These are phyloP conservation scores for Thozetella sp. DNA, from an alignment of 495 filamentous ascomycete species.

Conservation along the genomic window DNA sequence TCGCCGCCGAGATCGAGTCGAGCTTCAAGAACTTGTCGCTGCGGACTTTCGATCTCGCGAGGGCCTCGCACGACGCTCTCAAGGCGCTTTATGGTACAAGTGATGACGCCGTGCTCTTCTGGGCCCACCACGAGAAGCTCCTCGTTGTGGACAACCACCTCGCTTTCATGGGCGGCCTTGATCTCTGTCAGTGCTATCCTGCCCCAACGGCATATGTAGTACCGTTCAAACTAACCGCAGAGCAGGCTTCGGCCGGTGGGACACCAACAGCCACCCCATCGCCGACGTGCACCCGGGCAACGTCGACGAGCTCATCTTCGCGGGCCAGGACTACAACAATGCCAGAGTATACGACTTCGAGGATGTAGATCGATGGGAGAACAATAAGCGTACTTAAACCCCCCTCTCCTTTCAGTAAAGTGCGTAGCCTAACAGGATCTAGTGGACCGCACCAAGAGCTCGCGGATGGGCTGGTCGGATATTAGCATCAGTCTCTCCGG, in stretches of 20 bases:
- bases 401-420: neutral
- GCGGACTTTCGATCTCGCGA: constrained; percentile 47
- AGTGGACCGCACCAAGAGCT: constrained; percentile 75
- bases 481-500: constrained; percentile 82
- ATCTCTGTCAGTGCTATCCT: too few species aligned
- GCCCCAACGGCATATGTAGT: constrained; percentile 59
- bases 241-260: constrained; percentile 61
- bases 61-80: constrained; percentile 66
- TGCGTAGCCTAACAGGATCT: constrained; percentile 14
- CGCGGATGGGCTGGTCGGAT: constrained; percentile 95
- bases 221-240: neutral
- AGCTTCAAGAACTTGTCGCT: constrained; percentile 44
- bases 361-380: constrained; percentile 79
- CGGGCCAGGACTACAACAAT: constrained; percentile 96
- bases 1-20: constrained; percentile 36
- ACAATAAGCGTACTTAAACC: constrained; percentile 69
- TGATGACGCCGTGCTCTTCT: constrained; percentile 84
- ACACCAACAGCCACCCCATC: constrained; percentile 74
- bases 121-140: constrained; percentile 96
- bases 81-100: constrained; percentile 78
- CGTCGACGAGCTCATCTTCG: constrained; percentile 74
- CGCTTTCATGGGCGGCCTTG: constrained; percentile 90
- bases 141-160: constrained; percentile 77
- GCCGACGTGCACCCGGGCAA: constrained; percentile 84
- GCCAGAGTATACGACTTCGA: constrained; percentile 85